phyloP scores from a whole-genome alignment of 345 rosid genomes.

The Citrus unshiu region DNA sequence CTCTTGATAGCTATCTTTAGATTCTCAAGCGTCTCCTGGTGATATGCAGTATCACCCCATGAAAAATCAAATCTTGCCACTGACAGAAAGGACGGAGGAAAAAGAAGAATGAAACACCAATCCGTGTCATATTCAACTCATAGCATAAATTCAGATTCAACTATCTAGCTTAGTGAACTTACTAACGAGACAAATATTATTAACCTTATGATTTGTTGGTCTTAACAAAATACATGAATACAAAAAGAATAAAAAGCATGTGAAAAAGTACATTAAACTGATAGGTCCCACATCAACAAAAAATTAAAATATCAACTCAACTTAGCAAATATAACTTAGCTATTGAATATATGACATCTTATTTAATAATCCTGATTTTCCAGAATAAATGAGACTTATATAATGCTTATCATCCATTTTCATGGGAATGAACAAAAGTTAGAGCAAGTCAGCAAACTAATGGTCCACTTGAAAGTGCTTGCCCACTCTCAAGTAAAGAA shows the following conservation, averaged over 20 bases:
- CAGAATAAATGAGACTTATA: background rate
- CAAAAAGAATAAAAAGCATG: background rate
- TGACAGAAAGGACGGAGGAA: constrained; percentile 14
- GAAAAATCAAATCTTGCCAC: constrained; percentile 79
- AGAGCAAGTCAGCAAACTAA: background rate
- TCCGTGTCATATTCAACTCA: background rate
- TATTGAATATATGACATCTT: background rate
- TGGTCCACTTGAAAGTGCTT: background rate
- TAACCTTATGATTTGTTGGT: background rate
- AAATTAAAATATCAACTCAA: constrained; percentile 2
- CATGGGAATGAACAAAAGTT: background rate
- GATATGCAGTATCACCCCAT: constrained; percentile 60
- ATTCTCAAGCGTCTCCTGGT: constrained; percentile 68
- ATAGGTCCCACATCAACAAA: background rate
- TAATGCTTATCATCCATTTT: background rate
- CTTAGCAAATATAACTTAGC: background rate
- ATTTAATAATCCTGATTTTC: background rate
- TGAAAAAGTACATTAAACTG: background rate
- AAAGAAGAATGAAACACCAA: constrained; percentile 6
- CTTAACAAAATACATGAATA: background rate
- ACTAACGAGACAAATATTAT: background rate
- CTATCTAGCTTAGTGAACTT: background rate
- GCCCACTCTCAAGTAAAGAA: background rate
- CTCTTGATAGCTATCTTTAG: constrained; percentile 49
- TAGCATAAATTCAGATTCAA: background rate